A percentile compares a stretch with the other conserved stretches of the same genome.
phyloP scores from a whole-genome alignment of 2,329 filamentous ascomycete genomes.

The Cytospora leucostoma region DNA sequence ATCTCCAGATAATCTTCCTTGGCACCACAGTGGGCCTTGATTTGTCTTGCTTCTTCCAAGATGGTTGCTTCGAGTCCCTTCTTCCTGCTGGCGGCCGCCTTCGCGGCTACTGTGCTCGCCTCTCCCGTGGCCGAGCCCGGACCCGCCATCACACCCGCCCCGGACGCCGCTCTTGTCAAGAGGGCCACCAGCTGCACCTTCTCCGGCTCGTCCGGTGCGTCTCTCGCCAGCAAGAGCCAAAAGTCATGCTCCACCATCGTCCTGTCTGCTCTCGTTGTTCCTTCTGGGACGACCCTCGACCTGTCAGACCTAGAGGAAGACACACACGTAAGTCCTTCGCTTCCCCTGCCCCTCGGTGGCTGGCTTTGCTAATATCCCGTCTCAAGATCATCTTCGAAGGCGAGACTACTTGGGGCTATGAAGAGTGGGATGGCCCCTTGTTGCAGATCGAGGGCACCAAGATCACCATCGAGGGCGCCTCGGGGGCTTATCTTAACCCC shows the following conservation, averaged over 20 bases:
- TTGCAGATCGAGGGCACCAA: slow-evolving; percentile 59
- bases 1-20: neutral
- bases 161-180: slow-evolving; percentile 7
- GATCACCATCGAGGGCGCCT: slow-evolving; percentile 54
- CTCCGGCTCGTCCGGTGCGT: slow-evolving; percentile 44
- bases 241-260: slow-evolving; percentile 57
- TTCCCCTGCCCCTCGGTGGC: neutral
- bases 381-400: slow-evolving; percentile 60
- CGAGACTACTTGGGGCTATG: slow-evolving; percentile 64
- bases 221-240: slow-evolving; percentile 44
- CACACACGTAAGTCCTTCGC: slow-evolving; percentile 41
- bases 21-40: slow-evolving; percentile 9
- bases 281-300: slow-evolving; percentile 59
- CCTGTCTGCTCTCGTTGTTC: slow-evolving; percentile 54
- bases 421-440: slow-evolving; percentile 65
- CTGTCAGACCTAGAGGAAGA: slow-evolving; percentile 52
- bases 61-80: slow-evolving; percentile 1
- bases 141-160: slow-evolving; percentile 19
- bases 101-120: slow-evolving; percentile 10
- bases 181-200: slow-evolving; percentile 51
- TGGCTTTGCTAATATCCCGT: slow-evolving; percentile 11
- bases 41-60: slow-evolving; percentile 1
- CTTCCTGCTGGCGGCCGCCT: slow-evolving; percentile 9
- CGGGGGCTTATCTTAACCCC: slow-evolving; percentile 56
- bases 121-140: slow-evolving; percentile 16